These are phyloP conservation scores for Sordaria brevicollis DNA, from an alignment of 495 filamentous ascomycete genomes.

Conservation along the genomic window DNA sequence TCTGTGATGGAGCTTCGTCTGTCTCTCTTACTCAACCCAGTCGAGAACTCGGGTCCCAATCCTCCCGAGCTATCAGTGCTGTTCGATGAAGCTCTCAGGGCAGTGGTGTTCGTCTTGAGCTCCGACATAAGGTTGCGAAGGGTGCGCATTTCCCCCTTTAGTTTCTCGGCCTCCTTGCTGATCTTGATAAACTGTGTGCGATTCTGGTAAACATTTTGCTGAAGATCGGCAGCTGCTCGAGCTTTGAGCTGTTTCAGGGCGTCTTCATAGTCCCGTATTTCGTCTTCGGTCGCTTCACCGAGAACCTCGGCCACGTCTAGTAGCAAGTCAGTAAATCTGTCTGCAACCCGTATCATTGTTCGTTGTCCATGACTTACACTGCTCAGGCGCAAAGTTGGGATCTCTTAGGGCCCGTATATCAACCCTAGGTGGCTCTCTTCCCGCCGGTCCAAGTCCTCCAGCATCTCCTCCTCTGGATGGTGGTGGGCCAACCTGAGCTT, in stretches of 20 bases:
- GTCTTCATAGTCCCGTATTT: slow-evolving; percentile 75
- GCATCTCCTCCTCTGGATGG: slow-evolving; percentile 40
- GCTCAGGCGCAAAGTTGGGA: slow-evolving; percentile 61
- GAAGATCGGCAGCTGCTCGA: slow-evolving; percentile 77
- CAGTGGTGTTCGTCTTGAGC: slow-evolving; percentile 60
- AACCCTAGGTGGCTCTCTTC: slow-evolving; percentile 33
- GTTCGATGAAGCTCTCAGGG: slow-evolving; percentile 59
- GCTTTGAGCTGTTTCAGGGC: slow-evolving; percentile 69
- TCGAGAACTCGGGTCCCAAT: slow-evolving; percentile 29
- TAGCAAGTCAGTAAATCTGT: background rate
- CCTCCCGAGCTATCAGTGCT: slow-evolving; percentile 12
- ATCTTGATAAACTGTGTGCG: slow-evolving; percentile 98
- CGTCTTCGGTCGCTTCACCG: slow-evolving; percentile 85
- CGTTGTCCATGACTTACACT: slow-evolving; percentile 30
- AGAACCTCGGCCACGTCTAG: slow-evolving; percentile 65
- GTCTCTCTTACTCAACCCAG: slow-evolving; percentile 49
- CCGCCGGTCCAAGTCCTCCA: slow-evolving; percentile 4
- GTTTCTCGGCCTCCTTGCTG: slow-evolving; percentile 95
- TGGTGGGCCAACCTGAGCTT: slow-evolving; percentile 37
- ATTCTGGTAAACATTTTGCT: slow-evolving; percentile 96
- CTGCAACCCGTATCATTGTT: background rate
- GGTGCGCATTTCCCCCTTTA: slow-evolving; percentile 91
- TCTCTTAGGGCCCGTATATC: slow-evolving; percentile 70
- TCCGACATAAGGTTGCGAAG: slow-evolving; percentile 84
- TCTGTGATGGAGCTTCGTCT: slow-evolving; percentile 83